Evolutionary conservation across 2,329 filamentous ascomycete genomes (phyloP).

Genomic region (Escovopsis sp.): DNA sequence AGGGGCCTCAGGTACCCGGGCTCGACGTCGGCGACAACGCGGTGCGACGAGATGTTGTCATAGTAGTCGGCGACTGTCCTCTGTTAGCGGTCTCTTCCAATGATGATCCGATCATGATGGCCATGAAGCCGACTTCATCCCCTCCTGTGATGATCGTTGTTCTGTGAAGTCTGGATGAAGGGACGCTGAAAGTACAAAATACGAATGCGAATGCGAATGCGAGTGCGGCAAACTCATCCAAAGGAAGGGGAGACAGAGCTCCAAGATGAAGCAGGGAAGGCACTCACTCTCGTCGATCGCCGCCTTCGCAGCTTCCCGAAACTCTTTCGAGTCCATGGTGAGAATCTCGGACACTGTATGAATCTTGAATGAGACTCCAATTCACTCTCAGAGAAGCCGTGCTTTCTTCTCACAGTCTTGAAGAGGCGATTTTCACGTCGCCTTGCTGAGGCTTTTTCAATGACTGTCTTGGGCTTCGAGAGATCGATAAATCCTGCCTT

Average conservation of each 20-base stretch:
- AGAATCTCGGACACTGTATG: no score
- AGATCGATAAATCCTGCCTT: no score
- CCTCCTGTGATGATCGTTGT: no score
- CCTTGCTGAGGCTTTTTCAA: no score
- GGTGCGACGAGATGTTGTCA: conserved; percentile 52
- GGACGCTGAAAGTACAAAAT: neutral
- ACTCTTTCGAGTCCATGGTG: conserved; percentile 64
- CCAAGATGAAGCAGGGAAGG: neutral
- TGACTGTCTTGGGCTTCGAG: no score
- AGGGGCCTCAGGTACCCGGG: conserved; percentile 77
- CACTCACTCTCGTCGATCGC: conserved; percentile 69
- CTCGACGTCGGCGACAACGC: conserved; percentile 61
- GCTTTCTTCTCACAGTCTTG: no score
- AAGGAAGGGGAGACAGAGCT: neutral
- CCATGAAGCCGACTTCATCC: no score
- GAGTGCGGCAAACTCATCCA: neutral
- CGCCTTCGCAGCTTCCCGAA: conserved; percentile 59
- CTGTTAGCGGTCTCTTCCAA: neutral
- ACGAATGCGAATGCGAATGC: no score
- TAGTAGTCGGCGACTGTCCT: conserved; percentile 67
- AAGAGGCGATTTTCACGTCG: no score
- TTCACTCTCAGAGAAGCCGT: no score
- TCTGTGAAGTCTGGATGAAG: neutral
- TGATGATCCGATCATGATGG: no score
- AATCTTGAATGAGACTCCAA: no score